phyloP scores from a whole-genome alignment of 345 rosid genomes.

The Geranium rotundifolium region DNA sequence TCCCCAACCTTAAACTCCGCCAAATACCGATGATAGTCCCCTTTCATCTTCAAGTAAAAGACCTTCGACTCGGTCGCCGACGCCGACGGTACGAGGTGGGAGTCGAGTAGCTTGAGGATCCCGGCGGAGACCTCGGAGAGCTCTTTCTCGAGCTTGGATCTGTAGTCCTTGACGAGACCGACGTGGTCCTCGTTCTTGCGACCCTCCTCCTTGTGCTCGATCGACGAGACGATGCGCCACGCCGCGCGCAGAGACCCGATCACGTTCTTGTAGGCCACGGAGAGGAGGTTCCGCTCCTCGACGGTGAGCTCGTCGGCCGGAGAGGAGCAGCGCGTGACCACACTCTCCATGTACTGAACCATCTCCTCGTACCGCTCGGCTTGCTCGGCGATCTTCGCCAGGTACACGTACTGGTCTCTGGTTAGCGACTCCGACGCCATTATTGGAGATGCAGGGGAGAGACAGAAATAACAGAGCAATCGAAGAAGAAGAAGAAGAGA shows the following conservation, averaged over 20 bases:
- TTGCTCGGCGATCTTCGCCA: slow-evolving; percentile 93
- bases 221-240: slow-evolving; percentile 84
- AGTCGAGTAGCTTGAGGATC: slow-evolving; percentile 71
- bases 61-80: slow-evolving; percentile 72
- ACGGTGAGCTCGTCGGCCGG: slow-evolving; percentile 62
- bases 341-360: slow-evolving; percentile 87
- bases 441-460: slow-evolving; percentile 4
- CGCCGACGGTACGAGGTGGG: slow-evolving; percentile 60
- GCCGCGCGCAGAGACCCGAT: slow-evolving; percentile 92
- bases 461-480: no score
- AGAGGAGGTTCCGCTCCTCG: slow-evolving; percentile 89
- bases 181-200: slow-evolving; percentile 92
- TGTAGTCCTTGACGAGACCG: slow-evolving; percentile 62
- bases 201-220: slow-evolving; percentile 86
- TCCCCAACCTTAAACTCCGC: slow-evolving; percentile 78
- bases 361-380: slow-evolving; percentile 94
- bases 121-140: slow-evolving; percentile 68
- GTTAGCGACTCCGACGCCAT: slow-evolving; percentile 24
- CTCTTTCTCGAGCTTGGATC: slow-evolving; percentile 71
- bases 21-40: slow-evolving; percentile 77
- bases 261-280: slow-evolving; percentile 93
- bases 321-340: slow-evolving; percentile 35
- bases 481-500: no score
- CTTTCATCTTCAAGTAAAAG: slow-evolving; percentile 86
- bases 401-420: slow-evolving; percentile 70